Evolutionary conservation across 176 grass and related monocot species (phyloP).

Genomic region (Bolboschoenus planiculmis): DNA sequence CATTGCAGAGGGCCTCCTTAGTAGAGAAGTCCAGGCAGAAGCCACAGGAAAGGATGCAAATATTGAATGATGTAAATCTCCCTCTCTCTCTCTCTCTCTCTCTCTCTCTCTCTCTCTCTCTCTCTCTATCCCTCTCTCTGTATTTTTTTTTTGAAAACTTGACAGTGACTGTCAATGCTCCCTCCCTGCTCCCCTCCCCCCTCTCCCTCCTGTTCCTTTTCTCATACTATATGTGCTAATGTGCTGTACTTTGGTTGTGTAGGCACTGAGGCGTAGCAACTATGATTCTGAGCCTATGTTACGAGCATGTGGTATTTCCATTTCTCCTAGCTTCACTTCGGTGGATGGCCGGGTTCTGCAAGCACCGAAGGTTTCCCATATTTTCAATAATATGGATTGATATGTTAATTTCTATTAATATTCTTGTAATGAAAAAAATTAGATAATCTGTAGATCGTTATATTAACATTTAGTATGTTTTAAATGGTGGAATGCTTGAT

Average conservation of each 20-base stretch:
- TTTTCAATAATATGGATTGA: background rate
- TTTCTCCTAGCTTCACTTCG: conserved; percentile 50
- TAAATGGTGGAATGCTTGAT: background rate
- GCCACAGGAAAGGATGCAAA: conserved; percentile 67
- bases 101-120: background rate
- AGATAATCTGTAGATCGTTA: background rate
- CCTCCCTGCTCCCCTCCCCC: background rate
- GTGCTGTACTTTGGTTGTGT: background rate
- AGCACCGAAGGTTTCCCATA: conserved; percentile 37
- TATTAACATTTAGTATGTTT: background rate
- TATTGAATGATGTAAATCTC: conserved; percentile 48
- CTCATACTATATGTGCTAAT: background rate
- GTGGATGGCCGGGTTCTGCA: conserved; percentile 62
- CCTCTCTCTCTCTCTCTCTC: background rate
- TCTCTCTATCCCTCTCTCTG: background rate
- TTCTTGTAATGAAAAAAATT: background rate
- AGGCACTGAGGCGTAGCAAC: conserved; percentile 48
- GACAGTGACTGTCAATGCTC: no score
- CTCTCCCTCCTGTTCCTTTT: background rate
- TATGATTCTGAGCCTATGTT: conserved; percentile 78
- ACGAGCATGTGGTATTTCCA: conserved; percentile 51
- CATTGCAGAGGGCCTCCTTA: conserved; percentile 56
- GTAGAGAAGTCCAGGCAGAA: conserved; percentile 96
- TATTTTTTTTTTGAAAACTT: no score
- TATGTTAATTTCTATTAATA: background rate